A percentile compares a stretch with the other conserved stretches of the same genome.
Conservation (phyloP, 2,329 filamentous ascomycete species). For the Esteya vermicola region DNA sequence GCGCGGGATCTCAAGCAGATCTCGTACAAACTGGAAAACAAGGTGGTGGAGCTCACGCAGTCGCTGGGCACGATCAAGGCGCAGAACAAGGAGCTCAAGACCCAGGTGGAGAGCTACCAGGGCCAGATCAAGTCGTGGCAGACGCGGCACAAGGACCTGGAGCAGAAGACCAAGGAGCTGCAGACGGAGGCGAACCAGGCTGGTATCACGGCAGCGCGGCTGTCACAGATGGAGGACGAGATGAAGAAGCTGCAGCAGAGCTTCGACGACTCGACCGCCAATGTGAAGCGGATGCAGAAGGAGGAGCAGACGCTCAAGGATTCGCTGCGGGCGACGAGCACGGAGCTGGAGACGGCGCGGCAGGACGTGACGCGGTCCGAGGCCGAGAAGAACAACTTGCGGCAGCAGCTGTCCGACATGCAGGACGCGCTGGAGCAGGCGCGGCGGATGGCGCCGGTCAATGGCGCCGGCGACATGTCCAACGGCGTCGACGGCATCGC, state of each 20-base stretch:
- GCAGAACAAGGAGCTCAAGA: slow-evolving; percentile 80
- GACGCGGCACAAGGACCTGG: slow-evolving; percentile 76
- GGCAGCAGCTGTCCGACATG: slow-evolving; percentile 77
- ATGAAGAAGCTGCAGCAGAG: slow-evolving; percentile 82
- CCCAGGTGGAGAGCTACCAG: slow-evolving; percentile 91
- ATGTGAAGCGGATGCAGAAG: slow-evolving; percentile 87
- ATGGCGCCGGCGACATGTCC: slow-evolving; percentile 34
- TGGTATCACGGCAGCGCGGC: slow-evolving; percentile 80
- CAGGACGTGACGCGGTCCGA: slow-evolving; percentile 64
- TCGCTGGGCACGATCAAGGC: slow-evolving; percentile 81
- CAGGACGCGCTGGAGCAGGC: slow-evolving; percentile 86
- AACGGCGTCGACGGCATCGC: slow-evolving; percentile 26
- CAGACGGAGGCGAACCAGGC: slow-evolving; percentile 96
- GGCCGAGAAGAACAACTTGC: slow-evolving; percentile 69
- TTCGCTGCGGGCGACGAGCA: slow-evolving; percentile 61
- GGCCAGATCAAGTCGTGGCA: slow-evolving; percentile 94
- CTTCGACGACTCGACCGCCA: slow-evolving; percentile 80
- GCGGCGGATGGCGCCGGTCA: slow-evolving; percentile 56
- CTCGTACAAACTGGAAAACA: slow-evolving; percentile 98
- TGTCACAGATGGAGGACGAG: slow-evolving; percentile 86
- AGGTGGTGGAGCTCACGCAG: slow-evolving; percentile 96
- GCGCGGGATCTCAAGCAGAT: slow-evolving; percentile 98
- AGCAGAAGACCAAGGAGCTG: slow-evolving; percentile 81
- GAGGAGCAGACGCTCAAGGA: slow-evolving; percentile 81
- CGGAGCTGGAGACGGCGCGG: slow-evolving; percentile 69